These are phyloP conservation scores for Neurospora sp. DNA, from an alignment of 495 filamentous ascomycete species.

Conservation along the genomic window DNA sequence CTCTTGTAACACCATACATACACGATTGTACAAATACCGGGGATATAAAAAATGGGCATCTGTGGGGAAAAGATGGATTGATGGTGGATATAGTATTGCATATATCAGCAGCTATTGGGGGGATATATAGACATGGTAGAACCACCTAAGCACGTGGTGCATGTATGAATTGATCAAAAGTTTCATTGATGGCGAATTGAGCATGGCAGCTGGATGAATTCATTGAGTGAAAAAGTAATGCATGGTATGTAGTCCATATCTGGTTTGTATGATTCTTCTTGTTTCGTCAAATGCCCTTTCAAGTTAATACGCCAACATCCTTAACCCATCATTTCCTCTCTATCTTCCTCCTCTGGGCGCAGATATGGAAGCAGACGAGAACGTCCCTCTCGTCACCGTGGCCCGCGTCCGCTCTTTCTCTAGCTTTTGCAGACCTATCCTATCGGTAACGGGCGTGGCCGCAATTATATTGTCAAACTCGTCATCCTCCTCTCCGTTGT, in stretches of 20 bases:
- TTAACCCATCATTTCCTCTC: neutral
- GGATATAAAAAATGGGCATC: neutral
- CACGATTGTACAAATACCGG: neutral
- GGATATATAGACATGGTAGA: neutral
- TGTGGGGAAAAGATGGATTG: neutral
- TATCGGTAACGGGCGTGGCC: slow-evolving; percentile 76
- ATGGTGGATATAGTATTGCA: neutral
- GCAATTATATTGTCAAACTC: slow-evolving; percentile 86
- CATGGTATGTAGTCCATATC: neutral
- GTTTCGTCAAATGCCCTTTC: neutral
- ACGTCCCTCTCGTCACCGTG: slow-evolving; percentile 16
- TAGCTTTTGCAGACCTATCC: slow-evolving; percentile 47
- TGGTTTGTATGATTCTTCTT: neutral
- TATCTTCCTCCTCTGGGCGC: slow-evolving; percentile 17
- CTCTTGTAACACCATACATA: neutral
- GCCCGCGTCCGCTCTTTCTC: slow-evolving; percentile 34
- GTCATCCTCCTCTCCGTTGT: slow-evolving; percentile 50
- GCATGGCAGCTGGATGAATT: neutral
- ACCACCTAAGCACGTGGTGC: neutral
- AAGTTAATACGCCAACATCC: no score
- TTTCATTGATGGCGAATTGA: neutral
- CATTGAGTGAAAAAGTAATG: neutral
- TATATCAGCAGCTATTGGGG: neutral
- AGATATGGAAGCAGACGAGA: slow-evolving; percentile 17
- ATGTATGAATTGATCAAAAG: neutral